phyloP scores from a whole-genome alignment of 768 basidiomycete species.

The Tremella fuciformis region DNA sequence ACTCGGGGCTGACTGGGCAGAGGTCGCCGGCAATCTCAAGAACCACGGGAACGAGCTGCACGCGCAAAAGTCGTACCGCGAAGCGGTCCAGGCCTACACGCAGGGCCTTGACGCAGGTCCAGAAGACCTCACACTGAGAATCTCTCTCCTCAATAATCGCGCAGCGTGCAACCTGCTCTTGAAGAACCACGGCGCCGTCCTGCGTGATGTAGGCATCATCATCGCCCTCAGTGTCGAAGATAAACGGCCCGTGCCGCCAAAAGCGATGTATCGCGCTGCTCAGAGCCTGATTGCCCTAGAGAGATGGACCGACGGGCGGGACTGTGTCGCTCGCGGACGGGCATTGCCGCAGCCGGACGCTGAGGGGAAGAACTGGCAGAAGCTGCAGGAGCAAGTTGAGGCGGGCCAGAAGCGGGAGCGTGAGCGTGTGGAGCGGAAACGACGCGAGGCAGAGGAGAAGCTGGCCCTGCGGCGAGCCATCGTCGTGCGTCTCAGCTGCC shows the following conservation, averaged over 20 bases:
- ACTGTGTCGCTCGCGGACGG: slow-evolving; percentile 66
- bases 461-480: slow-evolving; percentile 61
- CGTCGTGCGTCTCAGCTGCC: slow-evolving; percentile 57
- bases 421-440: slow-evolving; percentile 53
- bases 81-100: slow-evolving; percentile 84
- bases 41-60: slow-evolving; percentile 94
- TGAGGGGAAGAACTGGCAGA: slow-evolving; percentile 51
- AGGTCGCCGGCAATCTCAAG: slow-evolving; percentile 88
- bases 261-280: slow-evolving; percentile 83
- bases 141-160: slow-evolving; percentile 75
- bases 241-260: slow-evolving; percentile 56
- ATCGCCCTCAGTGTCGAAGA: slow-evolving; percentile 33
- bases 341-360: slow-evolving; percentile 10
- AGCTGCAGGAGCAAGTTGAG: slow-evolving; percentile 52
- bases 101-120: slow-evolving; percentile 85
- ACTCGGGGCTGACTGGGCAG: slow-evolving; percentile 53
- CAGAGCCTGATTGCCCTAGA: slow-evolving; percentile 71
- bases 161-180: slow-evolving; percentile 84
- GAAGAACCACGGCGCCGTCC: slow-evolving; percentile 86
- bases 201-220: slow-evolving; percentile 60
- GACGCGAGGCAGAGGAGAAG: slow-evolving; percentile 56
- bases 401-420: slow-evolving; percentile 29
- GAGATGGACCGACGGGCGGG: slow-evolving; percentile 73
- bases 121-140: slow-evolving; percentile 56
- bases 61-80: slow-evolving; percentile 76